These are phyloP conservation scores for Calonectria multiphialidica DNA, from an alignment of 2,329 filamentous ascomycete species.

Conservation along the genomic window DNA sequence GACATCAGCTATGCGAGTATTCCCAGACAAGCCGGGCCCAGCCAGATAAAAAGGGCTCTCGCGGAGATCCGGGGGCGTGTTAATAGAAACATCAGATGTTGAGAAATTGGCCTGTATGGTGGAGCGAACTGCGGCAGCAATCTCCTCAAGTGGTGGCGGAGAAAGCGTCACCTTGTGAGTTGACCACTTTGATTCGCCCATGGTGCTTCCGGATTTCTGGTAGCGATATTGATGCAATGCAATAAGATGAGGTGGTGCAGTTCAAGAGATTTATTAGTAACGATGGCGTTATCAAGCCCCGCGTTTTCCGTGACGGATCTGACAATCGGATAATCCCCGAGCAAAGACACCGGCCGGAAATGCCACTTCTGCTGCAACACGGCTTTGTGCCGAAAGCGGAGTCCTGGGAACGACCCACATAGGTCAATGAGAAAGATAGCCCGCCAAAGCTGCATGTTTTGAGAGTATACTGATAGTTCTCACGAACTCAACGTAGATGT, in stretches of 20 bases:
- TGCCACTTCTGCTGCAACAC: neutral
- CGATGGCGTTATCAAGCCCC: neutral
- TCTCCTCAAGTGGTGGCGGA: slow-evolving; percentile 43
- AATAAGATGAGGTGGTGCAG: neutral
- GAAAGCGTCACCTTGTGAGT: slow-evolving; percentile 29
- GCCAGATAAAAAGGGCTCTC: slow-evolving; percentile 52
- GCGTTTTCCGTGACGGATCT: neutral
- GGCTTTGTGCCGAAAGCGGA: neutral
- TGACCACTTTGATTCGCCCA: slow-evolving; percentile 2
- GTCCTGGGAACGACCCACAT: neutral
- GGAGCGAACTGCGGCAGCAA: slow-evolving; percentile 32
- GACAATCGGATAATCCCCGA: neutral
- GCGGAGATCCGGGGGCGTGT: slow-evolving; percentile 52
- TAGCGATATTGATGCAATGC: neutral
- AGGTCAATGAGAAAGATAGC: too few relatives aligned
- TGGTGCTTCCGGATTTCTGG: neutral
- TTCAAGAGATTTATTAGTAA: neutral
- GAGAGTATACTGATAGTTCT: too few relatives aligned
- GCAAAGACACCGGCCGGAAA: too few relatives aligned
- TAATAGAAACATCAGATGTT: slow-evolving; percentile 39
- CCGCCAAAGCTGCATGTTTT: too few relatives aligned
- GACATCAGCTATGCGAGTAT: slow-evolving; percentile 55
- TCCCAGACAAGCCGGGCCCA: slow-evolving; percentile 53
- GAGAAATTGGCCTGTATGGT: slow-evolving; percentile 40
- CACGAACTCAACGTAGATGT: too few relatives aligned